A percentile compares a stretch with the other conserved stretches of the same genome.
Conservation (phyloP, 139 green algal species). For the Astrephomene gubernaculifera region DNA sequence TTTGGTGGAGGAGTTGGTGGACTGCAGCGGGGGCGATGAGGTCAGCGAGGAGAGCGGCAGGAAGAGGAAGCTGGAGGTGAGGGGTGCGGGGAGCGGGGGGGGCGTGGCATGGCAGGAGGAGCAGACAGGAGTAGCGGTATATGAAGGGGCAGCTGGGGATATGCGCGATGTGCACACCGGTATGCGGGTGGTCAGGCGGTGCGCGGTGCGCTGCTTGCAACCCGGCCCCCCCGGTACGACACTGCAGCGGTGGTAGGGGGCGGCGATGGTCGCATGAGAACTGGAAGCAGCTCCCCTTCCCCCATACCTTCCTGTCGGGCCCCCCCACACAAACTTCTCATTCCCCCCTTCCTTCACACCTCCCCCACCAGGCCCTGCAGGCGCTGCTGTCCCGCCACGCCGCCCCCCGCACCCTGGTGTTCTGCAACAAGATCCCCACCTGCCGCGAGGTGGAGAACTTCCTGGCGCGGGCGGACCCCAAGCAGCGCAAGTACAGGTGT, state of each 20-base stretch:
- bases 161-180: too few relatives aligned
- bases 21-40: conserved; percentile 93
- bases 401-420: conserved; percentile 72
- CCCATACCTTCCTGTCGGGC: too few relatives aligned
- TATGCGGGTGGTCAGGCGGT: too few relatives aligned
- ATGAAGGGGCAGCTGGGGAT: too few relatives aligned
- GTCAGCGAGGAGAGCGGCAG: conserved; percentile 47
- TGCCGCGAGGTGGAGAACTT: conserved; percentile 93
- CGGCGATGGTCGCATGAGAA: too few relatives aligned
- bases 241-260: too few relatives aligned
- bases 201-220: too few relatives aligned
- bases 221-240: too few relatives aligned
- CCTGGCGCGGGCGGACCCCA: conserved; percentile 66
- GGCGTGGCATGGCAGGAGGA: neutral
- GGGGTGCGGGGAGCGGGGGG: neutral
- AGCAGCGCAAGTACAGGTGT: conserved; percentile 28
- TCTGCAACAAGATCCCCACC: conserved; percentile 95
- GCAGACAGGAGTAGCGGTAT: neutral
- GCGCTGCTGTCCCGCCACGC: conserved; percentile 25
- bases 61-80: conserved; percentile 44
- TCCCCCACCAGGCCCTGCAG: conserved; percentile 30
- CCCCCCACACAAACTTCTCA: too few relatives aligned
- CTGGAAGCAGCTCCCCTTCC: too few relatives aligned
- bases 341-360: neutral
- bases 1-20: conserved; percentile 89